Conservation (phyloP, 768 basidiomycete genomes). For the Pluteus cervinus region DNA sequence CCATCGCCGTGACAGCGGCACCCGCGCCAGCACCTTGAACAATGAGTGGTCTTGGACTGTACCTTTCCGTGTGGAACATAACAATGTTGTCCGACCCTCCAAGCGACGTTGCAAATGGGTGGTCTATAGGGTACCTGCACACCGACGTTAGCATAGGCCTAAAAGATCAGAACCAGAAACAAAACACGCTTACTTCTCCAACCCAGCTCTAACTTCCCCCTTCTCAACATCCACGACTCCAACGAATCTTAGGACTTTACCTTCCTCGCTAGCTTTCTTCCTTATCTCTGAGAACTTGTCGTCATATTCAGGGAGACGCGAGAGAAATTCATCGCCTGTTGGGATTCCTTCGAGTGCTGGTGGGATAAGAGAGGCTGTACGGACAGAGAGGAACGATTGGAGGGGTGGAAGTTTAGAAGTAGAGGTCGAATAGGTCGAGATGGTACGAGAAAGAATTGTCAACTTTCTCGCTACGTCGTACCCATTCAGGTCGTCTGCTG, state of each 20-base stretch:
- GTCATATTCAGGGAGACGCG: slow-evolving; percentile 78
- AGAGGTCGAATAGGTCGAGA: slow-evolving; percentile 35
- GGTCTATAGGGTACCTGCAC: slow-evolving; percentile 74
- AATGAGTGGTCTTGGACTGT: slow-evolving; percentile 82
- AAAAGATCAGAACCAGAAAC: neutral
- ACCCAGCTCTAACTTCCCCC: slow-evolving; percentile 75
- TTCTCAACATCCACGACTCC: slow-evolving; percentile 83
- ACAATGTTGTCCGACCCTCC: slow-evolving; percentile 98
- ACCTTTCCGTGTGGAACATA: slow-evolving; percentile 93
- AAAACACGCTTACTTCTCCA: slow-evolving; percentile 66
- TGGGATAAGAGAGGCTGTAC: slow-evolving; percentile 84
- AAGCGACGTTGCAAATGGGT: slow-evolving; percentile 94
- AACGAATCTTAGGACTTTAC: slow-evolving; percentile 88
- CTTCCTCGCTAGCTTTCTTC: slow-evolving; percentile 69
- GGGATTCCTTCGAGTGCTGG: slow-evolving; percentile 56
- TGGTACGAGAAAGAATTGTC: slow-evolving; percentile 85
- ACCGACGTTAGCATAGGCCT: slow-evolving; percentile 1
- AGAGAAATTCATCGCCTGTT: slow-evolving; percentile 80
- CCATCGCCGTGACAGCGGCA: slow-evolving; percentile 98
- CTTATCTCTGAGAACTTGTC: slow-evolving; percentile 69
- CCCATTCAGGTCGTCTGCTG: slow-evolving; percentile 93
- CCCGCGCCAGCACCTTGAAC: slow-evolving; percentile 96
- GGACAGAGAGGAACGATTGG: slow-evolving; percentile 78
- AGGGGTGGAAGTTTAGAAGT: slow-evolving; percentile 42
- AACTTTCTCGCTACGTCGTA: slow-evolving; percentile 97